These are phyloP conservation scores for Cercophora samala DNA, from an alignment of 495 filamentous ascomycete species.

Conservation along the genomic window DNA sequence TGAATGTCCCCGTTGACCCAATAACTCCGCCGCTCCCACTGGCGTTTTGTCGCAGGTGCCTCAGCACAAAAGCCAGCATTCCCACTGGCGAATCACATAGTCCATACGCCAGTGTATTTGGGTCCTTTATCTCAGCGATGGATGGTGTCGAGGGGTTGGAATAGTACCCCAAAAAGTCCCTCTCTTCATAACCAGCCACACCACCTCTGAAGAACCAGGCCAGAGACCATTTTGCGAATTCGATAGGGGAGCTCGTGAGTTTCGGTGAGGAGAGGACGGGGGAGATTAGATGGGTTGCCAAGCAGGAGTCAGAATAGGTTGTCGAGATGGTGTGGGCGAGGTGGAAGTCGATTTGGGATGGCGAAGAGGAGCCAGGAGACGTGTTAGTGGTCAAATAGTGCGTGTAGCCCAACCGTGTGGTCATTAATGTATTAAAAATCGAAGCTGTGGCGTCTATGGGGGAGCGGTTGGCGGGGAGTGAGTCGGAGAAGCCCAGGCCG, in stretches of 20 bases:
- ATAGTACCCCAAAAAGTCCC: slow-evolving; percentile 32
- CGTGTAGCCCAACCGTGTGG: slow-evolving; percentile 55
- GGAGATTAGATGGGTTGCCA: slow-evolving; percentile 61
- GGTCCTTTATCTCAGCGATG: slow-evolving; percentile 32
- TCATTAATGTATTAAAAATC: slow-evolving; percentile 63
- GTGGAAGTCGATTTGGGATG: slow-evolving; percentile 49
- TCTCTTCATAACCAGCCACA: slow-evolving; percentile 40
- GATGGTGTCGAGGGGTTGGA: not conserved
- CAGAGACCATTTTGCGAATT: slow-evolving; percentile 44
- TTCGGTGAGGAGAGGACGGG: slow-evolving; percentile 39
- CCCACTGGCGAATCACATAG: slow-evolving; percentile 54
- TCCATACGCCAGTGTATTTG: slow-evolving; percentile 50
- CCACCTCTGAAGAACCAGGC: slow-evolving; percentile 40
- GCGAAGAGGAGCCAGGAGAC: slow-evolving; percentile 35
- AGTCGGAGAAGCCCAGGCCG: slow-evolving; percentile 67
- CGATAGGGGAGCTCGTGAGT: slow-evolving; percentile 30
- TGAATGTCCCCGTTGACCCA: slow-evolving; percentile 28
- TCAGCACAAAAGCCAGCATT: slow-evolving; percentile 44
- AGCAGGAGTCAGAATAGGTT: slow-evolving; percentile 52
- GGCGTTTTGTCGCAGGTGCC: slow-evolving; percentile 26
- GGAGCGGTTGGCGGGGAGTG: slow-evolving; percentile 53
- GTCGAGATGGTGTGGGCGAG: slow-evolving; percentile 54
- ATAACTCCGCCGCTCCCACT: not conserved
- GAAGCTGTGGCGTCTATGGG: slow-evolving; percentile 55
- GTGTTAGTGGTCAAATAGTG: slow-evolving; percentile 56